phyloP scores from a whole-genome alignment of 2,329 filamentous ascomycete genomes.

The Cordyceps pruinosa region DNA sequence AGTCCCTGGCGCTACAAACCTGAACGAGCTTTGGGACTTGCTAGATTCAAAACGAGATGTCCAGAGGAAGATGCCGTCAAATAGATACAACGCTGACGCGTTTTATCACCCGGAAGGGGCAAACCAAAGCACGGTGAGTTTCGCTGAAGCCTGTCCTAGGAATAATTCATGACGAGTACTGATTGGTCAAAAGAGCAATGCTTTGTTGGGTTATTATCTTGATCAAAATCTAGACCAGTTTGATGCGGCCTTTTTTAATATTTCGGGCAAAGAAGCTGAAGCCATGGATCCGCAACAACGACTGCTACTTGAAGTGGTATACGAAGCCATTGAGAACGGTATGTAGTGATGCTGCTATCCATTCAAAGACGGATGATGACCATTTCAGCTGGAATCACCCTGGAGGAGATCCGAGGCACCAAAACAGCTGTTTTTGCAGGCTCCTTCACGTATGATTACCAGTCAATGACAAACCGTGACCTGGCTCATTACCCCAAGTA shows the following conservation, averaged over 20 bases:
- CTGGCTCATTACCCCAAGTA: slow-evolving; percentile 28
- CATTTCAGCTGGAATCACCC: slow-evolving; percentile 10
- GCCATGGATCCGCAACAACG: slow-evolving; percentile 10
- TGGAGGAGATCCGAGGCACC: slow-evolving; percentile 16
- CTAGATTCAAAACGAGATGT: slow-evolving; percentile 27
- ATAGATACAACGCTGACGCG: slow-evolving; percentile 2
- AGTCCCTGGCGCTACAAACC: slow-evolving; percentile 23
- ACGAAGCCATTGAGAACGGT: slow-evolving; percentile 8
- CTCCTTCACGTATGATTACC: slow-evolving; percentile 24
- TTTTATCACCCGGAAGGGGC: slow-evolving; percentile 14
- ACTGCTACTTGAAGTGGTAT: slow-evolving; percentile 2
- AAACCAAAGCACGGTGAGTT: slow-evolving; percentile 18
- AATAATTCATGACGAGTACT: too few relatives aligned
- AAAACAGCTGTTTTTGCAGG: slow-evolving; percentile 25
- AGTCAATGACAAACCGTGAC: slow-evolving; percentile 20
- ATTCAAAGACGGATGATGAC: neutral
- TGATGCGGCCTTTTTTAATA: neutral
- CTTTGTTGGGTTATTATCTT: neutral
- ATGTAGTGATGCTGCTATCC: neutral
- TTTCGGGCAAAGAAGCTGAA: slow-evolving; percentile 3
- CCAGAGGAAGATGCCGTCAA: slow-evolving; percentile 28
- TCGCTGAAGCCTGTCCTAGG: too few relatives aligned
- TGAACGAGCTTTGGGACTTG: slow-evolving; percentile 24
- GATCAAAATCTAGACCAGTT: neutral
- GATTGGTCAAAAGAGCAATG: neutral